phyloP scores from a whole-genome alignment of 352 stramenopile genomes.

The Phytophthora brassicae region DNA sequence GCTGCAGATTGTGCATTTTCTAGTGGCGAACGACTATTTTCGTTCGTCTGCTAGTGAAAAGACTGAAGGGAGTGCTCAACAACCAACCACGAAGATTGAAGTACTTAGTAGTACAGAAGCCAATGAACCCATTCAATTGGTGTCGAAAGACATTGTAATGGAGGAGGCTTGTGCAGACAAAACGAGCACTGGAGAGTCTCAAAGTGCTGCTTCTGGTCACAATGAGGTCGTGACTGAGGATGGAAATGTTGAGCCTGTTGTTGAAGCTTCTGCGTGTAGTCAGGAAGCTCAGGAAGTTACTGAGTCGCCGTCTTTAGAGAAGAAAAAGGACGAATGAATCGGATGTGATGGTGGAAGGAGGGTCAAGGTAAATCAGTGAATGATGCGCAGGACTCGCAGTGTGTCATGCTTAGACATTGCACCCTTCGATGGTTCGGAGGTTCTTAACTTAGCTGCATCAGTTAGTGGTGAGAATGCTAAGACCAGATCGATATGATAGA shows the following conservation, averaged over 20 bases:
- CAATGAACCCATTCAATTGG: constrained; percentile 27
- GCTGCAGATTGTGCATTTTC: constrained; percentile 72
- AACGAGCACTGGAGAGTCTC: constrained; percentile 6
- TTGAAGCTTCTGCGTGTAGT: constrained; percentile 27
- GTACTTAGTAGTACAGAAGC: constrained; percentile 25
- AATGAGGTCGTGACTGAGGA: constrained; percentile 5
- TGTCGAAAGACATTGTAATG: constrained; percentile 25
- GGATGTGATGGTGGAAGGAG: constrained; percentile 5
- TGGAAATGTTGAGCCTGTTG: constrained; percentile 19
- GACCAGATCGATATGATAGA: constrained; percentile 15
- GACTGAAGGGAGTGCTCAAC: constrained; percentile 4
- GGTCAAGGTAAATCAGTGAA: constrained; percentile 7
- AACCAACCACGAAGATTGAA: constrained; percentile 22
- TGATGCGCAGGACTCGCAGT: background rate
- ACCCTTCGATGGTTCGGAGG: constrained; percentile 13
- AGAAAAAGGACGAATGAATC: constrained; percentile 2
- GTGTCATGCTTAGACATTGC: constrained; percentile 5
- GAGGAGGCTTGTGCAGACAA: constrained; percentile 30
- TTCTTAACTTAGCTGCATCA: background rate
- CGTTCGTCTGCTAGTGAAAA: constrained; percentile 19
- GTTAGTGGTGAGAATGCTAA: constrained; percentile 12
- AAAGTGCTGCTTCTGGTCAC: constrained; percentile 7
- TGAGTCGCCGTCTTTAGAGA: constrained; percentile 4
- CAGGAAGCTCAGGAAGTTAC: constrained; percentile 27
- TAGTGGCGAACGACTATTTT: constrained; percentile 67